Conservation (phyloP, 805 yeast species). For the Yarrowia sp. region DNA sequence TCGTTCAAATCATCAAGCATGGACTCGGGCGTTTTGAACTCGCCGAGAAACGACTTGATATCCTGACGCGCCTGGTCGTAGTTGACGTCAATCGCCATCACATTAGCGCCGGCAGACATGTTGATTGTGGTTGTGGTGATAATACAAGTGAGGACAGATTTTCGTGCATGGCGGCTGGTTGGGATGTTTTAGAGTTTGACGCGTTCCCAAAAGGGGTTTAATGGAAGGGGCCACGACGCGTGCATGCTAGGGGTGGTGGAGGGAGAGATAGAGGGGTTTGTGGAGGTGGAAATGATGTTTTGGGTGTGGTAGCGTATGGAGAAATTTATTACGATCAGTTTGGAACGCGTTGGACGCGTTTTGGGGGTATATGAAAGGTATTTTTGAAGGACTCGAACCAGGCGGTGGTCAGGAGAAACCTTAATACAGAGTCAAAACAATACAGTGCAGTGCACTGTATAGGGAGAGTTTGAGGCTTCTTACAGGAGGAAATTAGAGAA, state of each 20-base stretch:
- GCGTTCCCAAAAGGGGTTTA: slow-evolving; percentile 20
- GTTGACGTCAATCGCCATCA: slow-evolving; percentile 69
- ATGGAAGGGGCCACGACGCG: slow-evolving; percentile 7
- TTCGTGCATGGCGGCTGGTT: slow-evolving; percentile 20
- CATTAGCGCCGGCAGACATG: slow-evolving; percentile 46
- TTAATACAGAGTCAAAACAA: background rate
- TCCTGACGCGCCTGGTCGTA: slow-evolving; percentile 61
- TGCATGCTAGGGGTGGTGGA: background rate
- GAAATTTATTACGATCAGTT: background rate
- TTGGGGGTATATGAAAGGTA: background rate
- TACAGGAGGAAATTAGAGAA: too few species aligned
- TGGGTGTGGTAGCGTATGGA: background rate
- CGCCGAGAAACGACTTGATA: slow-evolving; percentile 63
- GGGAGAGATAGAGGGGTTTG: background rate
- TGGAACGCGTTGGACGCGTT: background rate
- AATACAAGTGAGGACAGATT: background rate
- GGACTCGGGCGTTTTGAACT: slow-evolving; percentile 52
- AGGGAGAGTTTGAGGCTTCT: too few species aligned
- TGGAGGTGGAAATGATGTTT: background rate
- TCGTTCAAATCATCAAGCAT: slow-evolving; percentile 34
- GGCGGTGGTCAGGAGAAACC: background rate
- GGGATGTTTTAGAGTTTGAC: background rate
- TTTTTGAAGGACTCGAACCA: background rate
- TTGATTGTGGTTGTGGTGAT: background rate
- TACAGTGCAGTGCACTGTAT: background rate